Evolutionary conservation across 768 basidiomycete genomes (phyloP).

Genomic region (Tephrocybe sp.): DNA sequence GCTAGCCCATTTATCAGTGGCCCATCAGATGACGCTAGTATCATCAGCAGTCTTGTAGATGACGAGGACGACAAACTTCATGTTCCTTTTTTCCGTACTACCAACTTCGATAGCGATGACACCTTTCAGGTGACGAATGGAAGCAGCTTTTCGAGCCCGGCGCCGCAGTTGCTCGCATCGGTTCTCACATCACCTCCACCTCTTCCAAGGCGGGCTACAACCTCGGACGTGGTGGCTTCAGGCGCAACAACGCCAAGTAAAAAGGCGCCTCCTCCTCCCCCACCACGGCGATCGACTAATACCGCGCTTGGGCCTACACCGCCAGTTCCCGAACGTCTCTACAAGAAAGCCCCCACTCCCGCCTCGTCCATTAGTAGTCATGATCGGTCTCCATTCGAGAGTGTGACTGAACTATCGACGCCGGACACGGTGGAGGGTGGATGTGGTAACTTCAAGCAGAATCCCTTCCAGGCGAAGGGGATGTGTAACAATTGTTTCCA

Average conservation of each 20-base stretch:
- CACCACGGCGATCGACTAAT: conserved; percentile 49
- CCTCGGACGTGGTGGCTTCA: conserved; percentile 17
- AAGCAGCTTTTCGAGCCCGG: conserved; percentile 2
- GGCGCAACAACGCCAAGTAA: conserved; percentile 27
- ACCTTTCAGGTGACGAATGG: conserved; percentile 13
- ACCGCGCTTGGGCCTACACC: conserved; percentile 34
- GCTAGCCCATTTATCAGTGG: conserved; percentile 45
- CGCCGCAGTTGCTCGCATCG: not conserved
- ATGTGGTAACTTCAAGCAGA: conserved; percentile 62
- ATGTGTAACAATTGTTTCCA: conserved; percentile 69
- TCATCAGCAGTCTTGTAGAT: conserved; percentile 40
- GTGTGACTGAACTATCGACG: conserved; percentile 46
- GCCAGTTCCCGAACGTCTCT: conserved; percentile 46
- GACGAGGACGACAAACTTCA: conserved; percentile 43
- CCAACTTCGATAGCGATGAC: conserved; percentile 7
- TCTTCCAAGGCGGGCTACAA: conserved; percentile 22
- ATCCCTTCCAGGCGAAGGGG: conserved; percentile 64
- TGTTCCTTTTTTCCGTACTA: conserved; percentile 17
- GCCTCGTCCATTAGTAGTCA: conserved; percentile 38
- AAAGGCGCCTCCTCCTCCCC: conserved; percentile 64
- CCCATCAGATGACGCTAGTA: conserved; percentile 40
- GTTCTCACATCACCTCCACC: conserved; percentile 16
- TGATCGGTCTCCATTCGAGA: conserved; percentile 67
- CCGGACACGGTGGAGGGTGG: conserved; percentile 22
- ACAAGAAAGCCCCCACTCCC: conserved; percentile 25